A percentile compares a stretch with the other conserved stretches of the same genome.
Conservation (phyloP, 129 eudicot genomes). For the Heracleum sosnowskyi region DNA sequence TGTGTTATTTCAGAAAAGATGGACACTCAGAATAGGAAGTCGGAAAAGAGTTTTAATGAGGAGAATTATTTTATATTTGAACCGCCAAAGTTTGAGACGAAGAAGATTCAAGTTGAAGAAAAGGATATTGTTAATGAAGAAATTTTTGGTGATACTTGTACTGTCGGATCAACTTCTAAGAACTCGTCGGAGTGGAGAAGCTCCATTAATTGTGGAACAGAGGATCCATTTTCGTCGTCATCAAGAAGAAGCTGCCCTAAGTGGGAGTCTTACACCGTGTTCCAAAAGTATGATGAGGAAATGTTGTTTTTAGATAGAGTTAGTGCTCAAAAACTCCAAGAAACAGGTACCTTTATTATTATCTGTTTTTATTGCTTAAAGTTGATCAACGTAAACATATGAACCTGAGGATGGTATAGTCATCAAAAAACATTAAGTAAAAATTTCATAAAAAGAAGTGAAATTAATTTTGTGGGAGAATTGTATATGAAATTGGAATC, state of each 20-base stretch:
- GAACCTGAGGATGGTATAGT: no score
- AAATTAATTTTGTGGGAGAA: not conserved
- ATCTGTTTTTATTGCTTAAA: not conserved
- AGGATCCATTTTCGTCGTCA: constrained; percentile 91
- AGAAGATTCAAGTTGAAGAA: constrained; percentile 39
- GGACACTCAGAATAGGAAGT: constrained; percentile 15
- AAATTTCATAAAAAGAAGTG: no score
- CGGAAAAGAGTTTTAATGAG: constrained; percentile 23
- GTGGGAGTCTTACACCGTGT: constrained; percentile 95
- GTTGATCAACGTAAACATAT: not conserved
- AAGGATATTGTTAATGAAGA: constrained; percentile 41
- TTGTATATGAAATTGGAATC: constrained; percentile 2
- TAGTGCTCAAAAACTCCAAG: constrained; percentile 90
- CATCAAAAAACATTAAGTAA: no score
- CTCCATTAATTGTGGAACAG: constrained; percentile 68
- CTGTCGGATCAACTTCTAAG: constrained; percentile 88
- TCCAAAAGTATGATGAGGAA: constrained; percentile 94
- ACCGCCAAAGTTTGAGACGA: constrained; percentile 35
- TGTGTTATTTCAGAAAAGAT: constrained; percentile 23
- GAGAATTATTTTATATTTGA: constrained; percentile 41
- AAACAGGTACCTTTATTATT: constrained; percentile 70
- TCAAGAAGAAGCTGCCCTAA: constrained; percentile 94
- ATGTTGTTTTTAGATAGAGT: constrained; percentile 87
- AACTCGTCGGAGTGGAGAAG: constrained; percentile 97
- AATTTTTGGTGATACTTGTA: constrained; percentile 66